Evolutionary conservation across 805 yeast species (phyloP), one percentile per base, ranked within the genome.

Genomic region (Candida pseudoglaebosa): DNA sequence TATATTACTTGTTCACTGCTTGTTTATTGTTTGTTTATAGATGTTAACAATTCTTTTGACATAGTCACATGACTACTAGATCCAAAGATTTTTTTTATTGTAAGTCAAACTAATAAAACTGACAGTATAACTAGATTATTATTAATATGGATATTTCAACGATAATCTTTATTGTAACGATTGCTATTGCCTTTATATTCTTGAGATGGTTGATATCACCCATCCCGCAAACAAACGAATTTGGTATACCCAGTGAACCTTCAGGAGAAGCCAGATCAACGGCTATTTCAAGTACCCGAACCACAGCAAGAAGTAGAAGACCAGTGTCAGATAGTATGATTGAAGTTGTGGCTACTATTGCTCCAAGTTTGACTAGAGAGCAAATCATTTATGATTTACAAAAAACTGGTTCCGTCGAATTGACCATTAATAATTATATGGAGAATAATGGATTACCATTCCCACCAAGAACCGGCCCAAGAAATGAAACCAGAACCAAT

Each of bases 291-390:
- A 14, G 36, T 15, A 12, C 38, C 12, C 10, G 37, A 28, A 6
- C 31, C 8, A 22, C 28, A 37, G 34, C 42, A 39, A 38, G 50
- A 47, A 24, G 38, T 41, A 29, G 72, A 34, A 72, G 85, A 41
- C 64, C 57, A 10, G 80, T 83, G 16, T 79, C 82, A 3, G 68
- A 67, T 4, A 77, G 75, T 41, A 91, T 91, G 98, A 71, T 91
- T 32, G 93, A 84, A 46, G 81, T 85, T 0, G 96, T 91, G 2
- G 84, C 80, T 49, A 79, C 88, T 30, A 69, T 91, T 39, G 95
- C 89, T 0, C 96, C 97, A 3, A 68, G 70, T 15, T 63, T 86
- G 22, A 70, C 84, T 1, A 72, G 62, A 3, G 84, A 75, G 5
- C 95, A 85, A 54, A 87, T 93, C 44, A 70, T 80, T 44, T 69